These are phyloP conservation scores for Chlorella sp. DNA, from an alignment of 139 green algal genomes.

Conservation along the genomic window DNA sequence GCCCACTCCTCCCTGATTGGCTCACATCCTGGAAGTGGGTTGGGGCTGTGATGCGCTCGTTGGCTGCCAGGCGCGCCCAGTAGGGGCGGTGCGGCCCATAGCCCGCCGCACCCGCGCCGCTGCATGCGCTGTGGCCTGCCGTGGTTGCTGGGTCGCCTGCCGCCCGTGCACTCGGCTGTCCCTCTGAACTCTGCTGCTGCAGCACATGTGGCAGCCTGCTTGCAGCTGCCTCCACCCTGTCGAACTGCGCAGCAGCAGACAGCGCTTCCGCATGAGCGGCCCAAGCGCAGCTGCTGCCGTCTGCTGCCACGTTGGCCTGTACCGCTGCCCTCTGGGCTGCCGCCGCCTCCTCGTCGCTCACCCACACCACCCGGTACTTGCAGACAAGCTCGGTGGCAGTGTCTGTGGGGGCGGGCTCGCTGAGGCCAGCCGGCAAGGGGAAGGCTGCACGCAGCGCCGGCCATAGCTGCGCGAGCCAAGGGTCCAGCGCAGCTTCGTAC, in stretches of 20 bases:
- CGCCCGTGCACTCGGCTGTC: slow-evolving; percentile 6
- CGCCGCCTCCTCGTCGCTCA: slow-evolving; percentile 16
- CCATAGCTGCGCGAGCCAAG: slow-evolving; percentile 90
- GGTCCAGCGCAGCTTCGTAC: slow-evolving; percentile 90
- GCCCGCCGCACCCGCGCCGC: not conserved
- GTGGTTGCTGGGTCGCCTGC: slow-evolving; percentile 23
- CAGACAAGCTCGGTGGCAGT: slow-evolving; percentile 54
- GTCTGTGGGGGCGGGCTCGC: slow-evolving; percentile 57
- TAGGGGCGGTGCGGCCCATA: slow-evolving; percentile 64
- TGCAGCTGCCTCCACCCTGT: slow-evolving; percentile 48
- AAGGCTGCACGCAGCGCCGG: slow-evolving; percentile 40
- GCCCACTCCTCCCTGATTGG: too few species aligned
- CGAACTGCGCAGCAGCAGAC: slow-evolving; percentile 50
- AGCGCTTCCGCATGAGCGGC: slow-evolving; percentile 38
- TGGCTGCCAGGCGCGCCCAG: slow-evolving; percentile 67
- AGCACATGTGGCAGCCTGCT: slow-evolving; percentile 30
- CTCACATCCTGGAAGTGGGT: slow-evolving; percentile 86
- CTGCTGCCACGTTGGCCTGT: not conserved
- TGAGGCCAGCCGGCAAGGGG: slow-evolving; percentile 61
- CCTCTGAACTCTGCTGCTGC: not conserved
- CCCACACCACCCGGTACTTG: slow-evolving; percentile 62
- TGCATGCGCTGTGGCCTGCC: not conserved
- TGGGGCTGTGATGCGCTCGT: slow-evolving; percentile 74
- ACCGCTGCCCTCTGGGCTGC: slow-evolving; percentile 25
- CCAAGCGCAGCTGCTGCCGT: slow-evolving; percentile 16